Evolutionary conservation across 805 yeast species (phyloP), one percentile per base, ranked within the genome.

Genomic region (Cyberlindnera maclurae): DNA sequence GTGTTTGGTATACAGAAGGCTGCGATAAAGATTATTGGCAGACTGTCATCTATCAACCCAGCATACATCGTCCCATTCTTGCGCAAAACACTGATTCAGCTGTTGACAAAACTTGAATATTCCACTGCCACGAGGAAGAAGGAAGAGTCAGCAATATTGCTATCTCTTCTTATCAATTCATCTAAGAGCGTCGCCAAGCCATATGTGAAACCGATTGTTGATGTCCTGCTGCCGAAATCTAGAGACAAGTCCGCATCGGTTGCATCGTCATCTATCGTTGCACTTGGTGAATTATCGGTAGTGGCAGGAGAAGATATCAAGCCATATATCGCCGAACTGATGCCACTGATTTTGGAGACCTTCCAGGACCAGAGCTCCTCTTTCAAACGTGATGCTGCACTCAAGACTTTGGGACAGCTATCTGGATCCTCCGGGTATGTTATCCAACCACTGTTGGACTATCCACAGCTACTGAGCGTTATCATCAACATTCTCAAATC

Each of bases 41-140:
- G 97, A 40, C 62, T 93, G 13, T 82, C 96, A 0, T 63, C 76
- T 2, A 81, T 87, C 30, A 93, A 93, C 52, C 97, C 99, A 0
- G 97, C 98, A 0, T 90, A 87, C 59, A 85, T 93, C 45, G 88
- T 90, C 29, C 98, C 99, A 0, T 85, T 95, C 0, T 67, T 93
- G 38, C 71, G 97, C 49, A 90, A 87, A 56, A 77, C 90, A 0
- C 62, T 94, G 44, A 77, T 93, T 32, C 97, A 90, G 57, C 67
- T 89, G 12, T 59, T 94, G 33, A 87, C 96, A 0, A 84, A 85
- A 43, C 64, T 93, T 36, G 95, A 88, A 51, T 88, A 80, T 57
- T 83, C 95, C 2, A 78, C 82, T 10, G 74, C 79, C 33, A 73
- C 87, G 26, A 62, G 82, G 18, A 82, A 79, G 47, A 84, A 82